Evolutionary conservation across 805 yeast genomes (phyloP), one percentile per base, ranked within the genome.

Genomic region (Wickerhamiella shivajii): DNA sequence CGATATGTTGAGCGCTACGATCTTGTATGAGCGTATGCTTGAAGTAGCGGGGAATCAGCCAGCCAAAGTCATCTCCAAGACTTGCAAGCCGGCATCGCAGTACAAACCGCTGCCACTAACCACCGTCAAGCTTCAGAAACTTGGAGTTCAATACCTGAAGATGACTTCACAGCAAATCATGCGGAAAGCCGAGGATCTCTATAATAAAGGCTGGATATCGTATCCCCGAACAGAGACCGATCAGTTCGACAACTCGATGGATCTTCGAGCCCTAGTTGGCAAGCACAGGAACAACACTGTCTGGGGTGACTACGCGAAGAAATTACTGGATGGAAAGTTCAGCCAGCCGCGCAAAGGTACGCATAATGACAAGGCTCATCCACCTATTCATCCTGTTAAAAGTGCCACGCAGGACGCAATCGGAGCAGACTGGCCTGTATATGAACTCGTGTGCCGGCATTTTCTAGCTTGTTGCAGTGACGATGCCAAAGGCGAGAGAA

Each of bases 221-320:
- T 90, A 90, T 51, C 99, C 99, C 3, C 77, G 99, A 62, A 90
- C 99, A 0, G 99, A 90, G 50, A 90, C 99, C 0, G 96, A 90
- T 52, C 67, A 58, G 16, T 92, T 79, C 47, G 95, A 93, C 2
- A 54, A 59, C 0, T 62, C 65, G 1, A 81, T 85, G 78, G 81
- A 90, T 47, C 60, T 90, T 31, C 59, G 59, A 35, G 56, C 57
- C 1, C 53, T 83, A 2, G 64, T 90, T 2, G 58, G 56, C n/a
- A 69, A 70, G 17, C 96, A 84, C 43, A 49, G 55, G 0, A 7
- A 18, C 10, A 57, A 55, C 10, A 67, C 69, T 32, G 39, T 56
- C 2, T 87, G 95, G 94, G 92, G 93, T 0, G 39, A 42, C 0
- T 84, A 78, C 49, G 87, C 94, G 0, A 43, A 44, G 8, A 38